phyloP scores from a whole-genome alignment of 2,329 filamentous ascomycete genomes.

The Aspergillus novoparasiticus region DNA sequence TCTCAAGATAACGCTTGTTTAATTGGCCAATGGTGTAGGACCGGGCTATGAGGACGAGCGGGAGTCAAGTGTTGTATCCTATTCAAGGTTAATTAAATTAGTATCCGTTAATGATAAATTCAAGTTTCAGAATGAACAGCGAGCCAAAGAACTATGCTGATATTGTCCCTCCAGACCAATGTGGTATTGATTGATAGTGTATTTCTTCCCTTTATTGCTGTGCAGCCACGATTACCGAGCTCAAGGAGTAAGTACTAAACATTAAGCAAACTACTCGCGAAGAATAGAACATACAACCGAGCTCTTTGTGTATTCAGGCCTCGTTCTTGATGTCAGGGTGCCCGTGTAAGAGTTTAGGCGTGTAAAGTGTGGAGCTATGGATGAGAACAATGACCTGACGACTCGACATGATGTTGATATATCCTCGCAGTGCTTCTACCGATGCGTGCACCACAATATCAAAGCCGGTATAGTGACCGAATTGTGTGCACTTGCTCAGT shows the following conservation, averaged over 20 bases:
- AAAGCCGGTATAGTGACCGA: background rate
- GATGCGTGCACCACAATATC: background rate
- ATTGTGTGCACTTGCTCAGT: background rate
- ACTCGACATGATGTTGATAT: conserved; percentile 64
- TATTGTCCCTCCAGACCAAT: background rate
- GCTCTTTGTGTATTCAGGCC: conserved; percentile 92
- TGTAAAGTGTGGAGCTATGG: conserved; percentile 93
- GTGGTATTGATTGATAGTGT: background rate
- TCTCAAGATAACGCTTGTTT: background rate
- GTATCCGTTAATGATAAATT: background rate
- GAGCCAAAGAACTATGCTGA: background rate
- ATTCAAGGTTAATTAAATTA: background rate
- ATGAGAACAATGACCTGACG: conserved; percentile 73
- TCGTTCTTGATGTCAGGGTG: conserved; percentile 77
- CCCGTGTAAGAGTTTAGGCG: conserved; percentile 98
- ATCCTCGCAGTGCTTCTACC: background rate
- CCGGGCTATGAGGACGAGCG: background rate
- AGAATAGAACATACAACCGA: conserved; percentile 94
- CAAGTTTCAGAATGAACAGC: background rate
- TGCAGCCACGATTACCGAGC: background rate
- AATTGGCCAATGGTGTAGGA: background rate
- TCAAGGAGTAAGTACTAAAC: background rate
- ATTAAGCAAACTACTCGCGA: conserved; percentile 62
- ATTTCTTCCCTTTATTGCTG: background rate
- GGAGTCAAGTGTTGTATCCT: background rate